Base-by-base conservation (phyloP, 78 protist genomes). In the Dictyostelium capitatum region DNA sequence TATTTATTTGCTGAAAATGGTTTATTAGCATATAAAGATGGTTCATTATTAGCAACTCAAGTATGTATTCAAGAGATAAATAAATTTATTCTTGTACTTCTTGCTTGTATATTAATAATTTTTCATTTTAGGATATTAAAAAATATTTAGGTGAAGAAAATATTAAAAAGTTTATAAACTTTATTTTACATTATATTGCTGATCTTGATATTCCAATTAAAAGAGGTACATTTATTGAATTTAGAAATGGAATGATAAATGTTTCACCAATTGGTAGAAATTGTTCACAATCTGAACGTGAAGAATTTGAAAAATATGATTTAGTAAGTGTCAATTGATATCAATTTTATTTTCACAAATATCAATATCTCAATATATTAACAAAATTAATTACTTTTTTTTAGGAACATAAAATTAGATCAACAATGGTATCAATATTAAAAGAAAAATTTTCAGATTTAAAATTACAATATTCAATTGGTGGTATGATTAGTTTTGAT, bases 161-260 rank as follows among this genome's bases (percentile, higher is more conserved):
- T 15, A 56, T 98, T 14, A 72, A 94, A 94, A 28, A 90, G 28
- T 82, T 99, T 41, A 6, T 99, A 32, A 97, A 98, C 67, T 94
- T 79, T 65, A 19, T 74, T 25, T 97, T 99, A 47, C 54, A 30
- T 30, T 91, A 96, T 94, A 54, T 99, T 6, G 96, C 99, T 0
- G 95, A 96, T 53, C 73, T 98, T 30, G 97, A 97, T 23, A 92
- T 98, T 54, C 99, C 99, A 32, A 72, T 87, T 53, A 82, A 73
- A 96, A 97, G 99, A 11, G 99, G 99, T 50, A 98, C 99, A 4
- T 99, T 99, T 48, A 23, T 99, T 54, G 99, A 99, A 97, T 98
- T 96, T 65, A 95, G 99, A 47, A 97, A 96, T 56, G 99, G 99
- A 20, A 99, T 99, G 99, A 28, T 99, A 69, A 99, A 99, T 91